Evolutionary conservation across 2,329 filamentous ascomycete genomes (phyloP), one percentile per base, ranked within the genome.

Genomic region (Neodidymelliopsis sp.): DNA sequence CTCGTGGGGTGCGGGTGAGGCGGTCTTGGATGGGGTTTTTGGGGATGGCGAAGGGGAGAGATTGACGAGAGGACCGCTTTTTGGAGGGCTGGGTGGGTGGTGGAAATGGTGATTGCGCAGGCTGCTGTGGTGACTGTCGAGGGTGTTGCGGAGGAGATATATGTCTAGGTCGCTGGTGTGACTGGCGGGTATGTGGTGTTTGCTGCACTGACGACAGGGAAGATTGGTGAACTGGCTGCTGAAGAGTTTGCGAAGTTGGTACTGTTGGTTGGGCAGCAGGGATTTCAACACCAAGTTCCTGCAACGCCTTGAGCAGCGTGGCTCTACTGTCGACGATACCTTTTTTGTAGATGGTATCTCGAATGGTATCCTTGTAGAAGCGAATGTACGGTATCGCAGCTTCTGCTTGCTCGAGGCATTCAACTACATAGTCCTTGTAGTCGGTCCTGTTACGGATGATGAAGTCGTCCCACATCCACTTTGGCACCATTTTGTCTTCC

Each of bases 381-480:
- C 66, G 61, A 34, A 60, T 36, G 37, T 72, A 74, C 2, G 64
- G 53, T 20, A 66, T 52, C 0, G 56, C 40, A 20, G 65, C 55
- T 29, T 65, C 59, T 12, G 65, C 67, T 5, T 51, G 44, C 2
- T 65, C 57, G 1, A 57, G 16, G 41, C 69, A 69, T 6, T 59
- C 48, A 7, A 49, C 16, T 1, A 35, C 51, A 19, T 74, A 72
- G 1, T 42, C 33, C 11, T 42, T 59, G 52, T 67, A 75, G n/a
- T 73, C 68, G 4, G 52, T 67, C 19, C 57, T 52, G 44, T 69
- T 63, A 12, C 71, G 63, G 19, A 74, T 64, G 25, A 75, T 64
- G 43, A 60, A 75, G 35, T 74, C 72, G 38, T 75, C 73, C 73
- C 73, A 74, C 27, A 69, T 66, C 54, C 60, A 72, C 29, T 66